Conservation (phyloP, 306 rosid genomes). For the Castanopsis chinensis region DNA sequence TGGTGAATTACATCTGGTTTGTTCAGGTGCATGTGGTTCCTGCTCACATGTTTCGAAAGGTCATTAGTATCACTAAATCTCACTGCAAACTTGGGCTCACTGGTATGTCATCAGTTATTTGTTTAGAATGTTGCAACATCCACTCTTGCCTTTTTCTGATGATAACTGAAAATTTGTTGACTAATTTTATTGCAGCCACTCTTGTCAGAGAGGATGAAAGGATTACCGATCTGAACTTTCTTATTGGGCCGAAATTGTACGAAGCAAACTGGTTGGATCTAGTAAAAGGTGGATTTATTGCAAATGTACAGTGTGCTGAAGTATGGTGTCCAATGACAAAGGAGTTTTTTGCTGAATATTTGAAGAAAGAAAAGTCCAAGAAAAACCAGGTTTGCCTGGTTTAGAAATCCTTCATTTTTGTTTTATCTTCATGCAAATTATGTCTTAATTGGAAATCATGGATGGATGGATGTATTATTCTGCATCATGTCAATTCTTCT, state of each 20-base stretch:
- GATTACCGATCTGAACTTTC: slow-evolving; percentile 86
- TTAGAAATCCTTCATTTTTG: slow-evolving; percentile 24
- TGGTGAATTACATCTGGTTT: slow-evolving; percentile 22
- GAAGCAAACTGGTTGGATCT: slow-evolving; percentile 98
- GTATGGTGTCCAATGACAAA: slow-evolving; percentile 99
- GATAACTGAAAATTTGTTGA: slow-evolving; percentile 27
- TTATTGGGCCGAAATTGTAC: slow-evolving; percentile 92
- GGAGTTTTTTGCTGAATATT: slow-evolving; percentile 86
- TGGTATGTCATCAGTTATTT: slow-evolving; percentile 40
- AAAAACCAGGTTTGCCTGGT: slow-evolving; percentile 70
- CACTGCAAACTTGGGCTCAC: slow-evolving; percentile 99
- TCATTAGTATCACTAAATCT: slow-evolving; percentile 88
- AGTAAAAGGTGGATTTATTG: slow-evolving; percentile 94
- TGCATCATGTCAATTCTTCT: not conserved
- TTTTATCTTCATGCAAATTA: not conserved
- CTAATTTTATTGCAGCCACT: slow-evolving; percentile 63
- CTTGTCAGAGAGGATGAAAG: slow-evolving; percentile 97
- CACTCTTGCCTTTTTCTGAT: slow-evolving; percentile 21
- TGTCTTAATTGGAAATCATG: not conserved
- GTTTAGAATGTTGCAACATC: slow-evolving; percentile 3
- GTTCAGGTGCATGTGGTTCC: slow-evolving; percentile 85
- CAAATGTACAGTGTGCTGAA: slow-evolving; percentile 99
- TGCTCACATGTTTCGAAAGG: slow-evolving; percentile 97
- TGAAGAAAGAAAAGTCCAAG: slow-evolving; percentile 93
- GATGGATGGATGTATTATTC: not conserved